Conservation (phyloP, 257 asterid genomes). For the Solanum peruvianum region DNA sequence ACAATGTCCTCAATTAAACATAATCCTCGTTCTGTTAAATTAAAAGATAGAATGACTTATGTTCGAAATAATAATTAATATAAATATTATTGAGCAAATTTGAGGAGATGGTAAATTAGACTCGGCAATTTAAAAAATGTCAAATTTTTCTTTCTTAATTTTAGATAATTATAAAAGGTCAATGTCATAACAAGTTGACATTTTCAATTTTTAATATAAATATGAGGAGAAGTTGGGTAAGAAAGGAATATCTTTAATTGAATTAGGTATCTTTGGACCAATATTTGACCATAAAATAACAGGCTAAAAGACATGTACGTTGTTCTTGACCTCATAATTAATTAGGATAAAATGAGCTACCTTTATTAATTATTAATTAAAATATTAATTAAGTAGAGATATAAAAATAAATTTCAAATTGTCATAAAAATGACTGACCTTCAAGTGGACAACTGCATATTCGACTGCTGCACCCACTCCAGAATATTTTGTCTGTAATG, state of each 20-base stretch:
- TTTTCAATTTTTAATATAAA: not conserved
- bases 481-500: constrained; percentile 46
- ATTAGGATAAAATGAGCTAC: not conserved
- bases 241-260: not conserved
- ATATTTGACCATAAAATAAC: not conserved
- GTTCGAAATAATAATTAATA: not conserved
- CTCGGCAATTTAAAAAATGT: not conserved
- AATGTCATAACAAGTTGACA: not conserved
- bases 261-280: not conserved
- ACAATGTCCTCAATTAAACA: not conserved
- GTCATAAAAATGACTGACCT: constrained; percentile 29
- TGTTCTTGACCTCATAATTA: not conserved
- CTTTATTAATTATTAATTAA: not conserved
- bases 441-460: constrained; percentile 69
- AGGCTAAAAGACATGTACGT: not conserved
- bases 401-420: not conserved
- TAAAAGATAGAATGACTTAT: not conserved
- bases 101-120: too few species aligned
- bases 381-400: not conserved
- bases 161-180: not conserved
- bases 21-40: not conserved
- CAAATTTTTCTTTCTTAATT: not conserved
- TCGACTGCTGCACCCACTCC: constrained; percentile 92
- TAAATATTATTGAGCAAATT: not conserved
- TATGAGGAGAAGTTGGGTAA: not conserved